Percentiles rank a stretch among this genome's conserved stretches.
Evolutionary conservation across 2,329 filamentous ascomycete genomes (phyloP).

Genomic region (Ceratocystis cubensis): DNA sequence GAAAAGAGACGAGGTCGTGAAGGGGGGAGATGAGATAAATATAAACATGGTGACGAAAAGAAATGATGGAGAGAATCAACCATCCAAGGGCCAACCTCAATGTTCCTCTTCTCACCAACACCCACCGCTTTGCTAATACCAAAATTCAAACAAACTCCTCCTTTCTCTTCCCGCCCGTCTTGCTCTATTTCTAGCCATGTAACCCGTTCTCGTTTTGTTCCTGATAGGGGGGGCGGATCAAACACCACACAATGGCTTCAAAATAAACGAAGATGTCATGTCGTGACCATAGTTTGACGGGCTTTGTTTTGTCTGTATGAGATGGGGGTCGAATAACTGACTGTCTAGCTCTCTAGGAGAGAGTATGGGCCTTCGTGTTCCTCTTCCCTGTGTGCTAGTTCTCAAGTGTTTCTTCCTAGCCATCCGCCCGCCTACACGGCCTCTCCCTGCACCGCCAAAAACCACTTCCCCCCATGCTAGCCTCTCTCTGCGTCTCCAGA

Average conservation of each 20-base stretch:
- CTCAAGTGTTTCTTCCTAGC: background rate
- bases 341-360: too few species aligned
- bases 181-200: background rate
- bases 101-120: too few species aligned
- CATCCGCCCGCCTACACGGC: background rate
- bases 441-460: background rate
- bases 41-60: background rate
- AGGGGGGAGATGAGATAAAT: background rate
- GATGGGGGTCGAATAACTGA: too few species aligned
- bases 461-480: background rate
- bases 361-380: background rate
- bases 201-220: background rate
- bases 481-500: too few species aligned
- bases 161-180: background rate
- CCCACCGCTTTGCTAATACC: background rate
- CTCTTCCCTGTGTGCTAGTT: background rate
- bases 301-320: background rate
- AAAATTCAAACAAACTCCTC: background rate
- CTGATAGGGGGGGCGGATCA: background rate
- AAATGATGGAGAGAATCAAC: background rate
- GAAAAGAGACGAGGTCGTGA: background rate
- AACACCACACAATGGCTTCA: slow-evolving; percentile 3
- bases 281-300: background rate
- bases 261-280: slow-evolving; percentile 4
- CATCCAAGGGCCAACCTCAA: background rate